Evolutionary conservation across 768 basidiomycete genomes (phyloP).

Genomic region (Phanerodontia chrysosporium): DNA sequence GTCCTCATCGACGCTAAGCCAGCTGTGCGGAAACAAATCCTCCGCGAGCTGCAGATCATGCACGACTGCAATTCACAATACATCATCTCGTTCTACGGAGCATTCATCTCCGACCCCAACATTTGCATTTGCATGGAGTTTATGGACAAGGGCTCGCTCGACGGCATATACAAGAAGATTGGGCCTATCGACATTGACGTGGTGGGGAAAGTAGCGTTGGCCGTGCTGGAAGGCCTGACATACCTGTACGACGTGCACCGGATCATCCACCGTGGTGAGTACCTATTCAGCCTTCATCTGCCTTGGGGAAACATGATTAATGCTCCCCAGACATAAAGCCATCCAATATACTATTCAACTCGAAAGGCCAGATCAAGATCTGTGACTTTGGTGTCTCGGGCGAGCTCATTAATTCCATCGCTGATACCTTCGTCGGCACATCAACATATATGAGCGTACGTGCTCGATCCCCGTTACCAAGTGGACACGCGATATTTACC

Average conservation of each 20-base stretch:
- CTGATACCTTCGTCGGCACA: conserved; percentile 98
- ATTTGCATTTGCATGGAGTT: conserved; percentile 99
- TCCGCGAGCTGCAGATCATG: conserved; percentile 98
- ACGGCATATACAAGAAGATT: conserved; percentile 94
- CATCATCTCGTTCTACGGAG: conserved; percentile 97
- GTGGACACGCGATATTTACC: conserved; percentile 10
- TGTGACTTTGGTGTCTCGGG: conserved; percentile 99
- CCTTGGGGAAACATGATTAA: not conserved
- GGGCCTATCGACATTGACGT: conserved; percentile 91
- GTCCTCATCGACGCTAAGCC: conserved; percentile 97
- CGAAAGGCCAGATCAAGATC: conserved; percentile 94
- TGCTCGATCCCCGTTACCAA: conserved; percentile 19
- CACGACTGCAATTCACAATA: conserved; percentile 91
- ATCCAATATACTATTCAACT: conserved; percentile 95
- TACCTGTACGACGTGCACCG: conserved; percentile 97
- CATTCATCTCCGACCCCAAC: conserved; percentile 94
- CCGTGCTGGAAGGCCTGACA: conserved; percentile 91
- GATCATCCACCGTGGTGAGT: conserved; percentile 95
- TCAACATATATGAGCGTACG: conserved; percentile 99
- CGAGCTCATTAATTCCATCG: conserved; percentile 97
- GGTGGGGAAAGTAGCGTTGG: conserved; percentile 90
- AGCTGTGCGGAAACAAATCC: conserved; percentile 92
- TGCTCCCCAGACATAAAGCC: conserved; percentile 89
- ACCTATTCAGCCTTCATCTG: conserved; percentile 7
- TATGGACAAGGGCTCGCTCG: conserved; percentile 91